Evolutionary conservation across 768 basidiomycete genomes (phyloP).

Genomic region (Termitomyces sp.): DNA sequence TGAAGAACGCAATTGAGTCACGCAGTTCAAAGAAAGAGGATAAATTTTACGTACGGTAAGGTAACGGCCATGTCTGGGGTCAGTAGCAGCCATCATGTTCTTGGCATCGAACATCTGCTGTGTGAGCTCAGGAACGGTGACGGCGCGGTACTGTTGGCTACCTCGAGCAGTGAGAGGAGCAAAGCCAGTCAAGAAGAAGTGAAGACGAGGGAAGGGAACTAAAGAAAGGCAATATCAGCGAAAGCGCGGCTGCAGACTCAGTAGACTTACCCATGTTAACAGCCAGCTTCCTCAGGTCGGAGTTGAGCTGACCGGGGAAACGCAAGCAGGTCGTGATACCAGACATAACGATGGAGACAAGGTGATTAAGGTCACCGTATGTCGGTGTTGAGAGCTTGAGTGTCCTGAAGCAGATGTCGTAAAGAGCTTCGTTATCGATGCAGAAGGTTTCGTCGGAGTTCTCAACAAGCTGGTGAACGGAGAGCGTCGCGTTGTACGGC

Average conservation of each 20-base stretch:
- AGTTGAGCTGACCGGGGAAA: constrained; percentile 99
- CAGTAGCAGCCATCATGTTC: constrained; percentile 99
- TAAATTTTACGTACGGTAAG: constrained; percentile 61
- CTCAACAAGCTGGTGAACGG: constrained; percentile 97
- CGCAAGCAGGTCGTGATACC: constrained; percentile 98
- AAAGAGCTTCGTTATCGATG: constrained; percentile 98
- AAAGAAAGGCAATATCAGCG: background rate
- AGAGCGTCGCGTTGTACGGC: constrained; percentile 99
- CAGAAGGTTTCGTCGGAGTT: constrained; percentile 99
- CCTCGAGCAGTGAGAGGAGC: constrained; percentile 93
- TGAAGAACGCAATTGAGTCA: constrained; percentile 14
- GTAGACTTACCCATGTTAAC: constrained; percentile 89
- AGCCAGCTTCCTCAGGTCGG: constrained; percentile 94
- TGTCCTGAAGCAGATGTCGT: constrained; percentile 98
- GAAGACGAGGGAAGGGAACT: constrained; percentile 99
- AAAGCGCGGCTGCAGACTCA: background rate
- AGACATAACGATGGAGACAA: constrained; percentile 97
- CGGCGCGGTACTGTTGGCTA: constrained; percentile 92
- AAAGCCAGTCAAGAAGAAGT: constrained; percentile 98
- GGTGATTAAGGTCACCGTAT: constrained; percentile 96
- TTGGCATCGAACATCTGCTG: constrained; percentile 99
- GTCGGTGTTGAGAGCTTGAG: constrained; percentile 94
- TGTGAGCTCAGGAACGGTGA: constrained; percentile 95
- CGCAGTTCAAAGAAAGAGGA: background rate
- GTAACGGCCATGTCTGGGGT: constrained; percentile 96